phyloP scores from a whole-genome alignment of 75 land plant genomes.

The Sequoia sempervirens region DNA sequence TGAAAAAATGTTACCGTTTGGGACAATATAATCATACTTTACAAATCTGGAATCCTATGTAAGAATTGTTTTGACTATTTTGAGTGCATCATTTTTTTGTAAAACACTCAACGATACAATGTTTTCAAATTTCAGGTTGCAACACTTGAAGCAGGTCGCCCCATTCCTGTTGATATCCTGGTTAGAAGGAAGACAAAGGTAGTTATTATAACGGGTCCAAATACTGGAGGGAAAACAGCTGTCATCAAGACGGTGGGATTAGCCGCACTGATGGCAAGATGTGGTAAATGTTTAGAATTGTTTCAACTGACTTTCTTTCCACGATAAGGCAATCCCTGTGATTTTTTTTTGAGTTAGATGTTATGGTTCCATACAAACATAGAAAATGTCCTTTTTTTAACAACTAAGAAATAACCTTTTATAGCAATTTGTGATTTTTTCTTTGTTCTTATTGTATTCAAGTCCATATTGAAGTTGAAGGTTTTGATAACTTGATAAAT shows the following conservation, averaged over 20 bases:
- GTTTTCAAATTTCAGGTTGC: conserved; percentile 38
- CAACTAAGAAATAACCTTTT: background rate
- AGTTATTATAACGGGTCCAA: conserved; percentile 88
- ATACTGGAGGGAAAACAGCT: conserved; percentile 95
- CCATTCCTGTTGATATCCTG: conserved; percentile 63
- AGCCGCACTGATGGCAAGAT: conserved; percentile 90
- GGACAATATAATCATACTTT: background rate
- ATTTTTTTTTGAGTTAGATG: background rate
- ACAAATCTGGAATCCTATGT: background rate
- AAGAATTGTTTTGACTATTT: background rate
- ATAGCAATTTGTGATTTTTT: background rate
- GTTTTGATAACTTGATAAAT: background rate
- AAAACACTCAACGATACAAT: background rate
- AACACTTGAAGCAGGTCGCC: conserved; percentile 46
- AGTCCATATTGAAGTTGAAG: background rate
- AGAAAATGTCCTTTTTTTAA: background rate
- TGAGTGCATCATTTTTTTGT: background rate
- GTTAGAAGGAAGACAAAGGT: conserved; percentile 46
- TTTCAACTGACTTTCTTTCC: background rate
- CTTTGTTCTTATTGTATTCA: background rate
- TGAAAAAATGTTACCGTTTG: background rate
- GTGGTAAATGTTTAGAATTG: conserved; percentile 42
- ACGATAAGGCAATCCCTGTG: background rate
- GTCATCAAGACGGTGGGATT: conserved; percentile 87
- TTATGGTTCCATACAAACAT: background rate